Base-by-base conservation (phyloP, 2,329 filamentous ascomycete genomes). In the Sporothrix euskadiensis region DNA sequence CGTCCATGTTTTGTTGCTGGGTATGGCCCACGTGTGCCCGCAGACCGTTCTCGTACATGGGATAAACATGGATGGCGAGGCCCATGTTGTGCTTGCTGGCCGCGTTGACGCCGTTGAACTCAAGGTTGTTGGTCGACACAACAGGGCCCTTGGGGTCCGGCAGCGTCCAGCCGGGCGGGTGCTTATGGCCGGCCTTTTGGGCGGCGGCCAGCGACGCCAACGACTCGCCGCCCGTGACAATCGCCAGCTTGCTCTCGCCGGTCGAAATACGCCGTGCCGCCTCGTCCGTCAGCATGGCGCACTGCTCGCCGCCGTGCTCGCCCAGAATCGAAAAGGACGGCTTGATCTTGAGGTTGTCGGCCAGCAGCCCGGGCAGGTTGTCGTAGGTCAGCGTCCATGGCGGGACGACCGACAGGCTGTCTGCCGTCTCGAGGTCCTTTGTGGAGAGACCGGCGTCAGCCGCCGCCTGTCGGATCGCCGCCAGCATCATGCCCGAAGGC, bases 1-100 rank as follows among this genome's bases (percentile, higher is more conserved):
- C 74, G 8, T 49, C 65, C 3, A 19, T 12, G 32, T 75, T 75
- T 19, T 71, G 16, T 7, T 57, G 26, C 47, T 75, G 74, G 6
- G 74, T 75, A 56, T 72, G 70, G 30, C 44, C 52, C n/a, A 30
- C 7, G 30, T 70, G 69, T 7, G 74, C 74, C 22, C 74, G 74
- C 26, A 75, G 68, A 1, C 69, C 69, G 56, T 75, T 75, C 49
- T 75, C 74, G 47, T 75, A 75, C 74, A 75, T 75, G 1, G 74
- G 69, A 35, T 75, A 75, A 16, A 75, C 71, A 14, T 75, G 74
- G n/a, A 73, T 71, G 6, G 74, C 30, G 35, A 75, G 47, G 1
- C 74, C 74, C 68, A 73, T 73, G 16, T 26, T 30, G 49, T 75
- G 74, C 9, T 41, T 56, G 63, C 74, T 72, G 44, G 68, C 74